Conservation (phyloP, 225 moss, liverwort and hornwort species). For the Antitrichia curtipendula region DNA sequence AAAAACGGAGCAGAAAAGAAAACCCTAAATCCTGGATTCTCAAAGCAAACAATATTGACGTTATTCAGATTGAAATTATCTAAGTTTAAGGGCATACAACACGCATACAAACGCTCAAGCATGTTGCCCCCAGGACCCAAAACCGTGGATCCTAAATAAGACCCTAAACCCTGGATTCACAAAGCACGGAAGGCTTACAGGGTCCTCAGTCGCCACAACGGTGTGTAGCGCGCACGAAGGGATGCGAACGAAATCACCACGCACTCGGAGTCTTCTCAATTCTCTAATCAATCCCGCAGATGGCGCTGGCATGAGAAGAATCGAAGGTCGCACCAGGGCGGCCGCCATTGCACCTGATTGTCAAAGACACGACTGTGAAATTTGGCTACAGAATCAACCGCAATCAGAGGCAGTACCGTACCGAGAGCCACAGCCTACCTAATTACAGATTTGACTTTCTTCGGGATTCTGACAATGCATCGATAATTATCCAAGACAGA, state of each 20-base stretch:
- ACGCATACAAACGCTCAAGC: not conserved
- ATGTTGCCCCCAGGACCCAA: not conserved
- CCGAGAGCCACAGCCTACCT: not conserved
- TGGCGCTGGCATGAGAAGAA: constrained; percentile 4
- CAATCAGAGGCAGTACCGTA: not conserved
- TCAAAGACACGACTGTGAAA: not conserved
- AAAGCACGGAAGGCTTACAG: constrained; percentile 1
- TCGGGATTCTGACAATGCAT: not conserved
- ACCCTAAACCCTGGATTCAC: not conserved
- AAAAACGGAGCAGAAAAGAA: not conserved
- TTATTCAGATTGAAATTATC: not conserved
- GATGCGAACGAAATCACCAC: not conserved
- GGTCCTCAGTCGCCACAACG: constrained; percentile 58
- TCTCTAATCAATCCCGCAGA: not conserved
- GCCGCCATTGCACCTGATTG: constrained; percentile 16
- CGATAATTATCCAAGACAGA: not conserved
- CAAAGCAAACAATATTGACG: not conserved
- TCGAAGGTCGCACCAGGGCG: constrained; percentile 9
- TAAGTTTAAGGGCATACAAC: not conserved
- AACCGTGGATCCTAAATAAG: not conserved
- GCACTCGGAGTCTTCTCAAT: not conserved
- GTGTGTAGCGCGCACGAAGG: constrained; percentile 36
- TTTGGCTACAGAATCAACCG: not conserved
- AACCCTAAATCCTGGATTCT: not conserved
- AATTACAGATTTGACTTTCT: not conserved